A percentile compares a stretch with the other conserved stretches of the same genome.
phyloP scores from a whole-genome alignment of 2,329 filamentous ascomycete species.

The Hypoxylon rubiginosum region DNA sequence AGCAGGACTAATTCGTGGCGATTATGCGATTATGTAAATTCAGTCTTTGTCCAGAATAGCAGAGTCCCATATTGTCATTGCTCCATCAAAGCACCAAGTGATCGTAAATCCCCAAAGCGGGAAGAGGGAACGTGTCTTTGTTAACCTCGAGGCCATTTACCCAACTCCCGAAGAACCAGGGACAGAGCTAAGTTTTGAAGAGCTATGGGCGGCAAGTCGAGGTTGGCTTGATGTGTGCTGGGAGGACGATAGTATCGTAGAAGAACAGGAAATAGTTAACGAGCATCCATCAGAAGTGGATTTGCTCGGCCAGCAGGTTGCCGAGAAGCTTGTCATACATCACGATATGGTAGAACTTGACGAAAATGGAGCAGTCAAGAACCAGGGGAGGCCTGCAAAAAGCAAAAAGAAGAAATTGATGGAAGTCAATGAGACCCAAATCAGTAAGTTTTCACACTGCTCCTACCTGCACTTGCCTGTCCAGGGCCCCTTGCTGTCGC shows the following conservation, averaged over 20 bases:
- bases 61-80: constrained; percentile 73
- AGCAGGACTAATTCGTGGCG: constrained; percentile 90
- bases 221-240: constrained; percentile 75
- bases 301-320: constrained; percentile 47
- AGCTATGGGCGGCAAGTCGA: constrained; percentile 82
- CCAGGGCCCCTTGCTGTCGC: neutral
- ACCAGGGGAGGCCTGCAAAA: constrained; percentile 61
- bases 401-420: constrained; percentile 82
- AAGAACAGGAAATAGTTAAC: constrained; percentile 38
- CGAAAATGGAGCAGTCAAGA: constrained; percentile 69
- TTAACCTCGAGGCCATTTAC: constrained; percentile 88
- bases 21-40: constrained; percentile 58
- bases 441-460: constrained; percentile 71
- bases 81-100: constrained; percentile 81
- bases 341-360: constrained; percentile 64
- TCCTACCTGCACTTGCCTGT: neutral
- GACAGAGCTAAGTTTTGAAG: constrained; percentile 90
- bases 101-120: constrained; percentile 86
- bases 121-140: constrained; percentile 87
- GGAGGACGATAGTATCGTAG: constrained; percentile 58
- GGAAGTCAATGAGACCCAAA: constrained; percentile 92
- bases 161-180: constrained; percentile 78
- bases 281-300: constrained; percentile 47
- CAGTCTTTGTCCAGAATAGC: constrained; percentile 73
- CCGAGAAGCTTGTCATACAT: constrained; percentile 59